Evolutionary conservation across 202 grass and related monocot genomes (phyloP), one percentile per base, ranked within the genome.

Genomic region (Setaria italica): DNA sequence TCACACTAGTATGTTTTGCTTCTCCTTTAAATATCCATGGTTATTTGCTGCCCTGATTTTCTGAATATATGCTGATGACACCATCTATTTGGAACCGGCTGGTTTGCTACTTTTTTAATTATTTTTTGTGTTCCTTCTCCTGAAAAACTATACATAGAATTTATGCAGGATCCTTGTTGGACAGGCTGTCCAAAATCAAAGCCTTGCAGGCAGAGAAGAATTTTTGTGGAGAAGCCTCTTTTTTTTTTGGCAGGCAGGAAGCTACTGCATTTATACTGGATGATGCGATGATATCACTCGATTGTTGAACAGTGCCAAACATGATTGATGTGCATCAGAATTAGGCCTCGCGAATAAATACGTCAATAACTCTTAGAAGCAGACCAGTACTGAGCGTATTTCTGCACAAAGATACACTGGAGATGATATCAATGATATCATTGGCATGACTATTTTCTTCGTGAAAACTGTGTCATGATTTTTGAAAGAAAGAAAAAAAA

Each of bases 11-110:
- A 14, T 60, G 55, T 43, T 4, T 62, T 11, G 42, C 64, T 59
- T 50, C 72, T 69, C 5, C 9, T 67, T 74, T 50, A 17, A 59
- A 85, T 42, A 59, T 10, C 0, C 17, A 33, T 54, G 7, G 41
- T 29, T 51, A 55, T 62, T 57, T 46, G 0, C 11, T 63, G 63
- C 4, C 70, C 49, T 85, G 25, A 63, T 81, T 62, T 76, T 21
- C 21, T 89, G 77, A 80, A 85, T 85, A 80, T 80, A 89, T 78
- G 72, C 78, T 78, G 46, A 82, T 67, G 79, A 73, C 64, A 82
- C 19, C 25, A 37, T 82, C 55, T 58, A 5, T 82, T 78, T 51
- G 11, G 20, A 77, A 72, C 72, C 25, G 12, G 39, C 15, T 41
- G 39, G 25, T 74, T 79, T 74, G 55, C 4, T 53, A 16, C 74